Evolutionary conservation across 2,329 filamentous ascomycete species (phyloP), one percentile per base, ranked within the genome.

Genomic region (Hymenoscyphus fructigenus): DNA sequence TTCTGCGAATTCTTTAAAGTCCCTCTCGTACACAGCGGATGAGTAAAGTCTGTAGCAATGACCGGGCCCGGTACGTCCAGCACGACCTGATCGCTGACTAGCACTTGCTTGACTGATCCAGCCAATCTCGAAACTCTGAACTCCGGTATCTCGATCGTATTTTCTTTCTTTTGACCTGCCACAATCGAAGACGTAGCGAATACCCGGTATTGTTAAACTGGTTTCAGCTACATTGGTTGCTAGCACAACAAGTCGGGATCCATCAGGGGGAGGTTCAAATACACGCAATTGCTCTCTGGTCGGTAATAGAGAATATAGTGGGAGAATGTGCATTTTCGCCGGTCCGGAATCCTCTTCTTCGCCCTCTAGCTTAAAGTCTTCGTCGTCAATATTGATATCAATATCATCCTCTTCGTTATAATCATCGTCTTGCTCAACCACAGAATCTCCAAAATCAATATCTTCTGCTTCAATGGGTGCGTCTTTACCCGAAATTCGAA

Each of bases 91-190:
- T 76, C 95, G 86, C 78, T 99, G 95, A 69, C 89, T 91, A 7
- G 95, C 94, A 76, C 92, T 96, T 32, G 95, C 95, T 79, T 99
- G 98, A 80, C 93, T 97, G 75, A 98, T 96, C 92, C 94, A 99
- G 50, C 91, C 90, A 61, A 99, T 87, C 72, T 97, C 91, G 75
- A 97, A 99, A 74, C 91, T 97, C 76, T 99, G 95, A 0, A 99
- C 94, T 3, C 94, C 94, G 9, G 91, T 97, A 12, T 86, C 80
- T n/a, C 87, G 84, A 75, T 98, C 91, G 73, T 95, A 98, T 65
- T 89, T 91, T 68, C 94, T 90, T 76, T 97, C 93, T 77, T 99
- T 99, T 41, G 91, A 90, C 59, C 96, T 85, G 38, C 95, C 95
- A 69, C 91, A 93, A 77, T 98, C 94, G 68, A 99, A 97, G 9